phyloP scores from a whole-genome alignment of 331 rosid species.

The Telfairia occidentalis region DNA sequence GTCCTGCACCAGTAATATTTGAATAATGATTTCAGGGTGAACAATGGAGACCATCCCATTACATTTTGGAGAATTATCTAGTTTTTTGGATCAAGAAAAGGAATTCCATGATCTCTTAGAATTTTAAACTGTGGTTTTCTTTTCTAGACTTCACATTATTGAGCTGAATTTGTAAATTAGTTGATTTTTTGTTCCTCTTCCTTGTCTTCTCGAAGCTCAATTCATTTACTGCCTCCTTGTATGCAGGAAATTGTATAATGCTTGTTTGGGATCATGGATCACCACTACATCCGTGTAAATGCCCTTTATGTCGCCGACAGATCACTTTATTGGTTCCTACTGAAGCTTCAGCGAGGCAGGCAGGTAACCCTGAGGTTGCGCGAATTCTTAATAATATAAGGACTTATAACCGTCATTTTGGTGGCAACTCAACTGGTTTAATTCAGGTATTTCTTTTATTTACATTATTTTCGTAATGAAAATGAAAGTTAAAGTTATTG shows the following conservation, averaged over 20 bases:
- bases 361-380: conserved; percentile 28
- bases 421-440: conserved; percentile 28
- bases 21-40: background rate
- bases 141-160: background rate
- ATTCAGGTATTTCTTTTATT: conserved; percentile 37
- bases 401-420: conserved; percentile 51
- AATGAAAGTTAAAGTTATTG: background rate
- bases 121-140: background rate
- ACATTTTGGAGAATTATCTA: background rate
- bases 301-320: conserved; percentile 75
- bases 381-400: conserved; percentile 33
- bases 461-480: background rate
- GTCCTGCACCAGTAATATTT: background rate
- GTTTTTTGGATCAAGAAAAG: background rate
- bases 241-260: conserved; percentile 60
- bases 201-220: background rate
- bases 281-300: conserved; percentile 43
- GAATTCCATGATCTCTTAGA: background rate
- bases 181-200: background rate
- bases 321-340: conserved; percentile 63
- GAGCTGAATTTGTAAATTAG: background rate
- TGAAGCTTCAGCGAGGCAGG: conserved; percentile 24
- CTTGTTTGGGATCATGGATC: conserved; percentile 67
- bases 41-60: background rate
- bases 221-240: background rate